phyloP scores from a whole-genome alignment of 176 grass and related monocot species.

The Oryza officinalis region DNA sequence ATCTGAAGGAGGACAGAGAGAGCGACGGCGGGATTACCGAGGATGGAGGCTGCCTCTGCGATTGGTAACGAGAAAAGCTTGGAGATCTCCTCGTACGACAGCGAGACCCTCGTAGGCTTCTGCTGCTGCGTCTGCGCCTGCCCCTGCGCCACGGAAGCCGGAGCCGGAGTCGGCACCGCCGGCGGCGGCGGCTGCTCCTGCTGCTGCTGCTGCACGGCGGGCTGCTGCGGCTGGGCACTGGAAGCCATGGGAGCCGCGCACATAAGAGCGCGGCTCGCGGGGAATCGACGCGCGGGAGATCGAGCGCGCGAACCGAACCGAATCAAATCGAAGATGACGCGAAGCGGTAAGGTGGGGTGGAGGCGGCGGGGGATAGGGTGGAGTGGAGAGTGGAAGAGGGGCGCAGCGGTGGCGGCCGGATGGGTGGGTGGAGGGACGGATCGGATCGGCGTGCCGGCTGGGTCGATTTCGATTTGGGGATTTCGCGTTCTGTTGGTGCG shows the following conservation, averaged over 20 bases:
- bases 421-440: neutral
- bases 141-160: neutral
- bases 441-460: neutral
- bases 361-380: neutral
- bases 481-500: neutral
- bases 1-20: neutral
- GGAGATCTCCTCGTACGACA: slow-evolving; percentile 92
- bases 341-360: neutral
- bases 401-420: slow-evolving; percentile 29
- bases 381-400: neutral
- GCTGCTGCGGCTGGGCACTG: slow-evolving; percentile 20
- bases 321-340: neutral
- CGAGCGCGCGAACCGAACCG: slow-evolving; percentile 28
- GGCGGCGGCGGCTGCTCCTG: neutral
- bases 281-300: slow-evolving; percentile 33
- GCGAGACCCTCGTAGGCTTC: slow-evolving; percentile 51
- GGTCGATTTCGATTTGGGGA: neutral
- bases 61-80: slow-evolving; percentile 91
- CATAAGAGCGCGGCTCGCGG: neutral
- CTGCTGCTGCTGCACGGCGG: slow-evolving; percentile 22
- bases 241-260: slow-evolving; percentile 36
- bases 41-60: slow-evolving; percentile 78
- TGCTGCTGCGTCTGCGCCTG: slow-evolving; percentile 6
- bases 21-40: slow-evolving; percentile 44
- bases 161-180: neutral